Evolutionary conservation across 208 protist genomes (phyloP), one percentile per base, ranked within the genome.

Genomic region (Balamuthia mandrillaris): DNA sequence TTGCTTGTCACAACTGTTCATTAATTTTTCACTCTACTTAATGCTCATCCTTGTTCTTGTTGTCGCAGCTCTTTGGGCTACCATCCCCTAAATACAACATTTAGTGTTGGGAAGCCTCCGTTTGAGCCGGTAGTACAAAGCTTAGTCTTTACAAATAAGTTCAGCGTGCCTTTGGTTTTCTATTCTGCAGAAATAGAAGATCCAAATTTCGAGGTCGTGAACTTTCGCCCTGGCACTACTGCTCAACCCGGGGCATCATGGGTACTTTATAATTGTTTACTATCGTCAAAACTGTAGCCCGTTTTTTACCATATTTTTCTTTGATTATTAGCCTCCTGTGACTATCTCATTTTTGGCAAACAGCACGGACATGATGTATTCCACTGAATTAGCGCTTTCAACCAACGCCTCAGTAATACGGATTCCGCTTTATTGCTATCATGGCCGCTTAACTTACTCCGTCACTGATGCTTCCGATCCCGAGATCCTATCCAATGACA

Each of bases 121-220:
- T 81, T 81, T 44, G 16, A 61, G 72, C 72, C 72, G 47, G 51
- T 81, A 10, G 72, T 61, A 49, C 72, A 81, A 39, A 61, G 49
- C 72, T 61, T 81, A 29, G 72, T 81, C 27, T 61, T 81, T 29
- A 70, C 47, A n/a, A 83, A 83, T 44, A 66, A 83, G 54, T 83
- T 83, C 42, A 52, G 47, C 24, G 77, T 68, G 27, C 77, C 77
- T 18, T 39, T 83, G 31, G 51, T 41, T 16, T 51, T 83, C 35
- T 68, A 49, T 56, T 83, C 77, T 0, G 51, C 39, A 0, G 77
- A 83, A 44, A 39, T 83, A 24, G 39, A 83, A 12, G 58, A 83
- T 33, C 35, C 35, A 1, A 49, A 68, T 41, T 83, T 83, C 51
- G 47, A 37, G 10, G 77, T 83, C 1, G 56, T 61, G 14, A 27